A percentile compares a stretch with the other conserved stretches of the same genome.
These are phyloP conservation scores for Cyanodermella asteris DNA, from an alignment of 2,329 filamentous ascomycete species.

Conservation along the genomic window DNA sequence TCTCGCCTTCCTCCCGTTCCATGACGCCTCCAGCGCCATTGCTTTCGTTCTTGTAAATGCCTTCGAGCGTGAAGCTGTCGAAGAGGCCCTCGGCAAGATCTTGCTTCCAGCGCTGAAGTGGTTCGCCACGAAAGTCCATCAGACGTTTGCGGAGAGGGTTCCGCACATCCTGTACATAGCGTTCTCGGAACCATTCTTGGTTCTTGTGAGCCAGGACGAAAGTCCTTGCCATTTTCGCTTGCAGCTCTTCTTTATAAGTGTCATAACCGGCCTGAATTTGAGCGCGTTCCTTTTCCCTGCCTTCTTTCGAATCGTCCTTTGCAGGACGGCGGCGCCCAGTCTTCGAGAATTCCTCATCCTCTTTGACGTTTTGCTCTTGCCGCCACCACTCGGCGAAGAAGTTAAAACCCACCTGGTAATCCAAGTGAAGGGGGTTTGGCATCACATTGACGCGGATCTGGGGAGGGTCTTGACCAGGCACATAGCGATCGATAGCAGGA, in stretches of 20 bases:
- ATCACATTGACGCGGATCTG: constrained; percentile 33
- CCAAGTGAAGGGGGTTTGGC: constrained; percentile 37
- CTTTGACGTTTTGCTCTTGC: constrained; percentile 38
- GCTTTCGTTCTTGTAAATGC: constrained; percentile 78
- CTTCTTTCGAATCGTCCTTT: constrained; percentile 39
- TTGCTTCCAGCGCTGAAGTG: constrained; percentile 71
- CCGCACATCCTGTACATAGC: constrained; percentile 67
- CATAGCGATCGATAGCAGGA: constrained; percentile 41
- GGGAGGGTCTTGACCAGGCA: constrained; percentile 37
- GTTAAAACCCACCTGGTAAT: constrained; percentile 45
- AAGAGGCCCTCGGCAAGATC: constrained; percentile 71
- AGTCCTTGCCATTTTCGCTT: constrained; percentile 55
- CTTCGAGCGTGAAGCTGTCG: constrained; percentile 85
- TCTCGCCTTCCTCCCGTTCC: constrained; percentile 91
- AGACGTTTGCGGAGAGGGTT: constrained; percentile 54
- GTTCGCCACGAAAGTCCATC: constrained; percentile 54
- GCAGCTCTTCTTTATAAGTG: constrained; percentile 41
- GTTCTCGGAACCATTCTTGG: constrained; percentile 95
- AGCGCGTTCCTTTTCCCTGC: constrained; percentile 38
- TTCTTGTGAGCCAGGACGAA: constrained; percentile 86
- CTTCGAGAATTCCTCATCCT: constrained; percentile 39
- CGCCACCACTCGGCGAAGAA: constrained; percentile 50
- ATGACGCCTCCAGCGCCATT: constrained; percentile 67
- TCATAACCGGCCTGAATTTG: constrained; percentile 45
- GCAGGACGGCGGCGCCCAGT: constrained; percentile 35